Evolutionary conservation across 768 basidiomycete species (phyloP).

Genomic region (Filobasidium wieringae): DNA sequence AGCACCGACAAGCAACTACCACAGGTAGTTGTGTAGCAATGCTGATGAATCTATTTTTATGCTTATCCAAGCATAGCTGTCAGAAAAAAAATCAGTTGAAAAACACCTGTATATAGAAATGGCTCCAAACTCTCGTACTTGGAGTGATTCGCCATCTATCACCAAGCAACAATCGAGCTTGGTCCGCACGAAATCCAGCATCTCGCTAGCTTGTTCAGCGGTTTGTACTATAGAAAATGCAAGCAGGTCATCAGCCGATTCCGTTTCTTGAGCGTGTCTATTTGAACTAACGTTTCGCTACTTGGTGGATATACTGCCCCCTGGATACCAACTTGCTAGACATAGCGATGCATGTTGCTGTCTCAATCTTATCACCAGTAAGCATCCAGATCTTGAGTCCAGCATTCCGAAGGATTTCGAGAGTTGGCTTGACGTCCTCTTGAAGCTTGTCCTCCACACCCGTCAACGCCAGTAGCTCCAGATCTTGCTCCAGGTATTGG

Average conservation of each 20-base stretch:
- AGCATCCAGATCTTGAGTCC: constrained; percentile 99
- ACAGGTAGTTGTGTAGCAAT: constrained; percentile 91
- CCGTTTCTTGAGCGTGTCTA: not conserved
- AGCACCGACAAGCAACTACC: constrained; percentile 94
- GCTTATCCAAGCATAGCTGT: constrained; percentile 78
- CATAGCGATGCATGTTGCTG: constrained; percentile 93
- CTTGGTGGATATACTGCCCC: constrained; percentile 94
- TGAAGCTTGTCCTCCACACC: constrained; percentile 99
- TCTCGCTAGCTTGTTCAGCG: constrained; percentile 64
- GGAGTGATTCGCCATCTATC: constrained; percentile 92
- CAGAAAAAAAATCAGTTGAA: not conserved
- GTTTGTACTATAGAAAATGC: constrained; percentile 57
- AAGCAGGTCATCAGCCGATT: not conserved
- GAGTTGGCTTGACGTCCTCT: constrained; percentile 85
- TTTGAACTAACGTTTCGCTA: constrained; percentile 68
- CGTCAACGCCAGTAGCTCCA: constrained; percentile 84
- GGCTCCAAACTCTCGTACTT: constrained; percentile 44
- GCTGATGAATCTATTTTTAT: constrained; percentile 88
- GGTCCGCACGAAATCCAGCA: constrained; percentile 84
- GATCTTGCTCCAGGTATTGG: constrained; percentile 68
- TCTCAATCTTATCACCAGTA: constrained; percentile 98
- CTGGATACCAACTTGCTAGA: constrained; percentile 90
- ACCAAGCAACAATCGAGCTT: constrained; percentile 96
- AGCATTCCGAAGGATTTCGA: constrained; percentile 85
- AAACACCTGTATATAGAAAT: not conserved